A percentile compares a stretch with the other conserved stretches of the same genome.
phyloP scores from a whole-genome alignment of 202 grass and related monocot genomes.

The Panicum hallii region DNA sequence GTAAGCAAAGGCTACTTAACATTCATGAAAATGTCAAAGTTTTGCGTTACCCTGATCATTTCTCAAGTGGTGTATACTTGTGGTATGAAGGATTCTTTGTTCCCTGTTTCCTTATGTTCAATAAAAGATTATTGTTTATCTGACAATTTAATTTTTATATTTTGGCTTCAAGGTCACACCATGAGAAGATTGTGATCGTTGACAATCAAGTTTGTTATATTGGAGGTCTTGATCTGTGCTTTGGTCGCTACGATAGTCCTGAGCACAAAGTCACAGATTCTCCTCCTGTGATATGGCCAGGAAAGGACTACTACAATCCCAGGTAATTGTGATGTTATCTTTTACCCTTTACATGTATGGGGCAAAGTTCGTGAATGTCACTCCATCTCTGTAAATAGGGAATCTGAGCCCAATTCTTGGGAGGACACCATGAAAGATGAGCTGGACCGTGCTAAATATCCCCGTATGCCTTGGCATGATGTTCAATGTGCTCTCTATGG shows the following conservation, averaged over 20 bases:
- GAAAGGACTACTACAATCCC: slow-evolving; percentile 98
- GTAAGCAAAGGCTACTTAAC: slow-evolving; percentile 85
- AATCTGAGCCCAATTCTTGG: slow-evolving; percentile 99
- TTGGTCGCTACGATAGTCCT: slow-evolving; percentile 89
- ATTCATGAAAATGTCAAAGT: slow-evolving; percentile 99
- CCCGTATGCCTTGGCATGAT: slow-evolving; percentile 99
- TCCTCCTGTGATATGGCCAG: slow-evolving; percentile 81
- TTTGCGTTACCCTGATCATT: slow-evolving; percentile 92
- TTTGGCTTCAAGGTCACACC: slow-evolving; percentile 83
- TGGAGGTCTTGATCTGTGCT: slow-evolving; percentile 93
- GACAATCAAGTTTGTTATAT: slow-evolving; percentile 94
- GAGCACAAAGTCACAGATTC: slow-evolving; percentile 89
- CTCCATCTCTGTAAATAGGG: slow-evolving; percentile 59
- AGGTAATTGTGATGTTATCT: slow-evolving; percentile 58
- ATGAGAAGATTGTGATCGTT: slow-evolving; percentile 97
- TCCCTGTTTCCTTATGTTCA: slow-evolving; percentile 22
- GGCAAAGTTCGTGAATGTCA: slow-evolving; percentile 27
- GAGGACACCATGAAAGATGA: slow-evolving; percentile 98
- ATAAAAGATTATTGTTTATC: slow-evolving; percentile 10
- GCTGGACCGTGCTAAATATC: slow-evolving; percentile 90
- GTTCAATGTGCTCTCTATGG: slow-evolving; percentile 95
- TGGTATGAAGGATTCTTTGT: slow-evolving; percentile 58
- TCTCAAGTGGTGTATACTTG: slow-evolving; percentile 97
- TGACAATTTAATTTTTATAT: not conserved
- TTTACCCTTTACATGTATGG: slow-evolving; percentile 20